Evolutionary conservation across 345 rosid genomes (phyloP).

Genomic region (Schrenkiella parvula): DNA sequence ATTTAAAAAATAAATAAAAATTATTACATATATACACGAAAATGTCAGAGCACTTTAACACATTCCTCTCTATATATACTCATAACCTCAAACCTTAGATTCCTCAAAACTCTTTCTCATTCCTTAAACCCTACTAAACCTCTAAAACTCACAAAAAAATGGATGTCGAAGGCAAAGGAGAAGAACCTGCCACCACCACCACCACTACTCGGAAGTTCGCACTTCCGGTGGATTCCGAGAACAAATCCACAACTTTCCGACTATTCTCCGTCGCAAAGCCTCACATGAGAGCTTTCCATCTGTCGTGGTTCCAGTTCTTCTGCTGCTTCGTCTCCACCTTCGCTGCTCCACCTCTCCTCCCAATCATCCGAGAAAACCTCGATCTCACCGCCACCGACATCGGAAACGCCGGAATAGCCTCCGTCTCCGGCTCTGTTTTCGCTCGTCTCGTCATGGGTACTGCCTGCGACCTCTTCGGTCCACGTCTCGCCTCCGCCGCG

Average conservation of each 20-base stretch:
- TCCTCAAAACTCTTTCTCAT: not conserved
- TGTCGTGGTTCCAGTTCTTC: constrained; percentile 85
- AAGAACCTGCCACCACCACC: constrained; percentile 3
- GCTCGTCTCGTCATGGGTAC: constrained; percentile 81
- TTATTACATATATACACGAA: constrained; percentile 16
- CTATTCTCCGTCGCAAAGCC: constrained; percentile 66
- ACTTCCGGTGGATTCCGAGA: constrained; percentile 79
- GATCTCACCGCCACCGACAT: constrained; percentile 81
- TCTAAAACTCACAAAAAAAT: not conserved
- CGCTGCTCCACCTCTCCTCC: constrained; percentile 88
- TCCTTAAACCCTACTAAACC: not conserved
- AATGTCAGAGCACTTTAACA: constrained; percentile 19
- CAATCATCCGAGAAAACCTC: constrained; percentile 76
- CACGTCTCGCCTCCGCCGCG: constrained; percentile 87
- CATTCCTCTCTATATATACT: constrained; percentile 25
- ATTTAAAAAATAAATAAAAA: not conserved
- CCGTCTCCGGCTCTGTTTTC: constrained; percentile 84
- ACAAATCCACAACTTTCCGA: constrained; percentile 70
- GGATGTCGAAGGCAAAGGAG: constrained; percentile 33
- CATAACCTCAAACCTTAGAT: constrained; percentile 2
- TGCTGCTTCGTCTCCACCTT: constrained; percentile 82
- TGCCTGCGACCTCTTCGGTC: constrained; percentile 80
- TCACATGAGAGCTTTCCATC: constrained; percentile 87
- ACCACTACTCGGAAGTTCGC: constrained; percentile 38
- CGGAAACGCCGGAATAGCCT: constrained; percentile 90